phyloP scores from a whole-genome alignment of 345 rosid species.

The Acer negundo region DNA sequence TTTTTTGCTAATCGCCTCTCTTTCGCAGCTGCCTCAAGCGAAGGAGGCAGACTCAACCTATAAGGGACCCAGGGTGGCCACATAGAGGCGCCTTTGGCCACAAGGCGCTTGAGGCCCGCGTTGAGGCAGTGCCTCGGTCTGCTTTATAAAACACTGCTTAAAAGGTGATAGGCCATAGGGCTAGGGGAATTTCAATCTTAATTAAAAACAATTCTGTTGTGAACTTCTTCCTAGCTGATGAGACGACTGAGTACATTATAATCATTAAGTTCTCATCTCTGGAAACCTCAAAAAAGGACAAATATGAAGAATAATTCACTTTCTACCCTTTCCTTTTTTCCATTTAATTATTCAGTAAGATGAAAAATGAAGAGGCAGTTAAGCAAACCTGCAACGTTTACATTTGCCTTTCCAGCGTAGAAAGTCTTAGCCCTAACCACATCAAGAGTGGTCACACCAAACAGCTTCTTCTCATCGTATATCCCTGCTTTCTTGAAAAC shows the following conservation, averaged over 20 bases:
- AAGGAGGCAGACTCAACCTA: too few species aligned
- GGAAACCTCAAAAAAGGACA: not conserved
- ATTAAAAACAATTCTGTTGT: not conserved
- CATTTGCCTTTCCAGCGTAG: slow-evolving; percentile 73
- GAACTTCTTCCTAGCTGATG: not conserved
- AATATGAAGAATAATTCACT: not conserved
- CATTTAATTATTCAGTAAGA: not conserved
- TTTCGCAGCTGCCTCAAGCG: too few species aligned
- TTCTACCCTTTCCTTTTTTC: not conserved
- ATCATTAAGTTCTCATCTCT: not conserved
- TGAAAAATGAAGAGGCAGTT: not conserved
- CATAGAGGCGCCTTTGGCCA: too few species aligned
- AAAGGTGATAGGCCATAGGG: not conserved
- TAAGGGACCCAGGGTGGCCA: too few species aligned
- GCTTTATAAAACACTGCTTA: not conserved
- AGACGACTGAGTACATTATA: not conserved
- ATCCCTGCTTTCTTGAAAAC: slow-evolving; percentile 79
- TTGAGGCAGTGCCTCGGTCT: too few species aligned
- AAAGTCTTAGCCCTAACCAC: slow-evolving; percentile 85
- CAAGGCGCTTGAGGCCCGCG: too few species aligned
- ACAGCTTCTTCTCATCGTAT: slow-evolving; percentile 62
- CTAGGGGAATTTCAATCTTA: not conserved
- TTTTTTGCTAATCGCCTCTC: too few species aligned
- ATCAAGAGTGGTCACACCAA: slow-evolving; percentile 87
- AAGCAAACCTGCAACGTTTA: slow-evolving; percentile 59